Conservation (phyloP, 257 asterid species). For the Nicotiana tomentosiformis region DNA sequence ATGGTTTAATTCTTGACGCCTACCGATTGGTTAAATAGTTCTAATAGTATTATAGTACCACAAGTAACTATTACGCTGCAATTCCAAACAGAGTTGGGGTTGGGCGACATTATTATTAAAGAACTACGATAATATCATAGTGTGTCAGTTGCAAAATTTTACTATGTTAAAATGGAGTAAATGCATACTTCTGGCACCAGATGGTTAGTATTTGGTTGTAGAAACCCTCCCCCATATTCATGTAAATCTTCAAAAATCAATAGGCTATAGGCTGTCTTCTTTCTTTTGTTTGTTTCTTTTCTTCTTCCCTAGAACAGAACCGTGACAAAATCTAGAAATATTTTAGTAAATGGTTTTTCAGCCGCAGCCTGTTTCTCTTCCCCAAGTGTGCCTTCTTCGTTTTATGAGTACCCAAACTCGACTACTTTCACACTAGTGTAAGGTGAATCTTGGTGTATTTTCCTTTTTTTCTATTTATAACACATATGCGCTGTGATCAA, state of each 20-base stretch:
- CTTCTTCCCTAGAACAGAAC: slow-evolving; percentile 10
- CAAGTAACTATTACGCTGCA: too few relatives aligned
- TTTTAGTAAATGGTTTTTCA: background rate
- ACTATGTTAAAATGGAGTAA: background rate
- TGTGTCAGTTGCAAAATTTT: background rate
- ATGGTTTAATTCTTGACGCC: too few relatives aligned
- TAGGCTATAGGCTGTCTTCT: background rate
- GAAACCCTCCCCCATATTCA: background rate
- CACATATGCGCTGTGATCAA: too few relatives aligned
- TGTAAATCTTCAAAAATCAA: background rate
- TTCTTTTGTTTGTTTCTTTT: slow-evolving; percentile 8
- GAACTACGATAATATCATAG: background rate
- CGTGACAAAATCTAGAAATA: slow-evolving; percentile 8
- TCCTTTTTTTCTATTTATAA: too few relatives aligned
- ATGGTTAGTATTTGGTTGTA: background rate
- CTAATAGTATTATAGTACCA: too few relatives aligned
- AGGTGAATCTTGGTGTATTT: background rate
- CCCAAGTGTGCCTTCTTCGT: background rate
- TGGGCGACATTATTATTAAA: too few relatives aligned
- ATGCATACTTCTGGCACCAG: background rate
- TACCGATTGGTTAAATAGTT: too few relatives aligned
- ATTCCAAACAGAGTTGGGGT: too few relatives aligned
- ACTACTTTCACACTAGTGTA: background rate
- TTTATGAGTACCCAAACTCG: background rate
- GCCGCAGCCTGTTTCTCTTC: background rate